Evolutionary conservation across 805 yeast genomes (phyloP).

Genomic region (Wickerhamomyces silvicola): DNA sequence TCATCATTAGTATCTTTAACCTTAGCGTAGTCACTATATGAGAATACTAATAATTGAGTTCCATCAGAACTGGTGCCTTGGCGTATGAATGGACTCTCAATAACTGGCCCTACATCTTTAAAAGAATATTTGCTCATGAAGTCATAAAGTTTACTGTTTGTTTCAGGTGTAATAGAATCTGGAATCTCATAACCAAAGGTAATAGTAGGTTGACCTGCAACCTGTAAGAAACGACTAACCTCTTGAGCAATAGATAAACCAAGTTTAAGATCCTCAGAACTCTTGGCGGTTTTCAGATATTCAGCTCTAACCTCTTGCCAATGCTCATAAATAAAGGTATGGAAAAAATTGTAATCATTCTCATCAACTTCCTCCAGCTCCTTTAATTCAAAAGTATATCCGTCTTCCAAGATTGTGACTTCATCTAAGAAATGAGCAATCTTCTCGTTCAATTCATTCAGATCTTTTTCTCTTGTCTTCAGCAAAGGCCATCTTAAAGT

Average conservation of each 20-base stretch:
- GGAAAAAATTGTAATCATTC: conserved; percentile 34
- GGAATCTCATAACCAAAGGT: conserved; percentile 52
- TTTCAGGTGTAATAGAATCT: conserved; percentile 42
- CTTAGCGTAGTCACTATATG: conserved; percentile 32
- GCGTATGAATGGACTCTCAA: conserved; percentile 43
- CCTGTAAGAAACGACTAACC: conserved; percentile 41
- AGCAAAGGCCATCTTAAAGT: conserved; percentile 61
- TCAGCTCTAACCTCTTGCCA: conserved; percentile 33
- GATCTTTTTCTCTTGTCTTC: conserved; percentile 32
- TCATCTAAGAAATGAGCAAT: conserved; percentile 36
- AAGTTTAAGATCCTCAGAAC: conserved; percentile 15
- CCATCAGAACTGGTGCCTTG: conserved; percentile 71
- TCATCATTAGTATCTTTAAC: conserved; percentile 37
- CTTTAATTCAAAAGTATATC: conserved; percentile 16
- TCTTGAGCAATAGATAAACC: conserved; percentile 27
- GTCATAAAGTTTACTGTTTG: conserved; percentile 52
- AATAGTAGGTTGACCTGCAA: conserved; percentile 55
- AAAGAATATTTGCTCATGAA: conserved; percentile 65
- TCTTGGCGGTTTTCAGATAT: conserved; percentile 11
- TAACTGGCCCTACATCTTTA: conserved; percentile 40
- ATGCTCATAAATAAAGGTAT: conserved; percentile 43
- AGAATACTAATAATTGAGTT: conserved; percentile 55
- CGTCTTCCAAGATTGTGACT: conserved; percentile 23
- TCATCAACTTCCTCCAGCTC: conserved; percentile 17
- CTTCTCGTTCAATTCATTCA: conserved; percentile 31